Percentiles rank a stretch among this genome's conserved stretches.
Conservation (phyloP, 495 filamentous ascomycete genomes). For the Evansstolkia leycettana region DNA sequence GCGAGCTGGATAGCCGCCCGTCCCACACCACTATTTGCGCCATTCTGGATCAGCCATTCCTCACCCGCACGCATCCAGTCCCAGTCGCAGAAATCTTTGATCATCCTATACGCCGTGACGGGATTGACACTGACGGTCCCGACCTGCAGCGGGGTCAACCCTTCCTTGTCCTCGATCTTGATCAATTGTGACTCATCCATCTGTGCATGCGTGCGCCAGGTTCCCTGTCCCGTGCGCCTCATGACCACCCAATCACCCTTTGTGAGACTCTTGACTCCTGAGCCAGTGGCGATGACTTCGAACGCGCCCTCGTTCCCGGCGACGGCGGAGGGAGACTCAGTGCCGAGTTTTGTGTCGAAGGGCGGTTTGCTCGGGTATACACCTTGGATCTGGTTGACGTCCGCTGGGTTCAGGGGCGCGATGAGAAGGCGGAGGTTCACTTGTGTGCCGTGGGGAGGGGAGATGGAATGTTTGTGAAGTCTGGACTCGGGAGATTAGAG, state of each 20-base stretch:
- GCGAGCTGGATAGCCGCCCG: conserved; percentile 79
- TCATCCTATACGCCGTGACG: conserved; percentile 84
- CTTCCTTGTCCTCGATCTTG: conserved; percentile 51
- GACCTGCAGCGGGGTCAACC: conserved; percentile 59
- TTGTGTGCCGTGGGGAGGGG: conserved; percentile 47
- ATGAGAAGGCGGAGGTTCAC: conserved; percentile 69
- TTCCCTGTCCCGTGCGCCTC: conserved; percentile 65
- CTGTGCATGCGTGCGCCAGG: conserved; percentile 84
- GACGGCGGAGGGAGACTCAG: conserved; percentile 56
- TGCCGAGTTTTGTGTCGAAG: conserved; percentile 63
- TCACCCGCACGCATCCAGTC: conserved; percentile 35
- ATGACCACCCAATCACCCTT: conserved; percentile 92
- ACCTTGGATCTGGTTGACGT: conserved; percentile 94
- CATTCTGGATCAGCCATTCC: conserved; percentile 93
- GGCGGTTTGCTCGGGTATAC: conserved; percentile 80
- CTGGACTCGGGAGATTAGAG: conserved; percentile 21
- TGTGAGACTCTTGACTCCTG: conserved; percentile 36
- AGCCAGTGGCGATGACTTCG: conserved; percentile 60
- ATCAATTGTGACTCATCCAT: conserved; percentile 52
- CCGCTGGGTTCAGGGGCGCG: conserved; percentile 88
- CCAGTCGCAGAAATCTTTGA: conserved; percentile 65
- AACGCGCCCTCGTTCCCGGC: conserved; percentile 88
- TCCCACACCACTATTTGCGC: conserved; percentile 87
- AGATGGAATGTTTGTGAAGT: conserved; percentile 73
- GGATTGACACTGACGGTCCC: conserved; percentile 87